Conservation (phyloP, 257 asterid species). For the Solanum corneliomulleri region DNA sequence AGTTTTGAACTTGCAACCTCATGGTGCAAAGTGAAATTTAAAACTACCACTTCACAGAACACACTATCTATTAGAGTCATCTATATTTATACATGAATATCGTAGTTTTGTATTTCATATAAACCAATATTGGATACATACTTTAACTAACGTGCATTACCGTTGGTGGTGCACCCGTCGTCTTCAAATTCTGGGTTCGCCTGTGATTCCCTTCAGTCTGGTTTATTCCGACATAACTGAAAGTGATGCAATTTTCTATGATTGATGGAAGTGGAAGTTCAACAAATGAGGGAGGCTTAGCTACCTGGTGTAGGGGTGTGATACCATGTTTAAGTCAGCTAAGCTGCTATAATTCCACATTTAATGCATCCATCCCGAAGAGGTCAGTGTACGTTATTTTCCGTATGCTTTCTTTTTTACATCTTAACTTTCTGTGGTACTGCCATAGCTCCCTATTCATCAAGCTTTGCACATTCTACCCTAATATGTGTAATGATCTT, state of each 20-base stretch:
- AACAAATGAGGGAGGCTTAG: neutral
- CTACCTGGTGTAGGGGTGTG: neutral
- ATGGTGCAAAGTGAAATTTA: too few relatives aligned
- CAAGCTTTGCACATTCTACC: neutral
- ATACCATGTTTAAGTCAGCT: neutral
- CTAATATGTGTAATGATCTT: neutral
- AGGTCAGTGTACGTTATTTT: constrained; percentile 55
- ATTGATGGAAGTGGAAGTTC: neutral
- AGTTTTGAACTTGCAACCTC: too few relatives aligned
- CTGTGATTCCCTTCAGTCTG: neutral
- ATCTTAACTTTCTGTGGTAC: constrained; percentile 38
- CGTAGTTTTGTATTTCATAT: too few relatives aligned
- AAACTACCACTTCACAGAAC: too few relatives aligned
- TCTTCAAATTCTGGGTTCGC: too few relatives aligned
- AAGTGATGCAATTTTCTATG: neutral
- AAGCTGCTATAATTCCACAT: constrained; percentile 7
- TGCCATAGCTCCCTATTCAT: constrained; percentile 7
- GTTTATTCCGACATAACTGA: neutral
- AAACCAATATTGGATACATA: too few relatives aligned
- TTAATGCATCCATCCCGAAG: constrained; percentile 31
- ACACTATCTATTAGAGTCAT: too few relatives aligned
- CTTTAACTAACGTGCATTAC: too few relatives aligned
- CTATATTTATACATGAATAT: too few relatives aligned
- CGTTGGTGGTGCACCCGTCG: too few relatives aligned
- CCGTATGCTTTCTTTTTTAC: constrained; percentile 56